Evolutionary conservation across 1,139 yeast species (phyloP), one percentile per base, ranked within the genome.

Genomic region (Magnusiomyces fungicola): DNA sequence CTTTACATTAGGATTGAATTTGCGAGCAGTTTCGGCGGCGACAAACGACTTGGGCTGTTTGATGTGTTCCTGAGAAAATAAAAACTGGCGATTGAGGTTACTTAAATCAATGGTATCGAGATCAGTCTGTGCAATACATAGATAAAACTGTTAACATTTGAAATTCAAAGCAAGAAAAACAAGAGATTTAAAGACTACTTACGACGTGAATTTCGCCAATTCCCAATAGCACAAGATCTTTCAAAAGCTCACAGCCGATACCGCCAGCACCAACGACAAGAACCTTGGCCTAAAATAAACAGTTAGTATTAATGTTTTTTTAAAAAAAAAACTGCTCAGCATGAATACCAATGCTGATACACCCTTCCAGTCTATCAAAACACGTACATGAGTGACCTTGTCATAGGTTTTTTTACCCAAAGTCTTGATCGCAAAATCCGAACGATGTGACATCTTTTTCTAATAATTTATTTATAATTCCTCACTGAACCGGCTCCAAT

Each of bases 251-350:
- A 66, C 97, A 94, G 3, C 99, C 99, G 56, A 94, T 90, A n/a
- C 99, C 99, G 27, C 99, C 99, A 1, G 98, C 97, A 3, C 99
- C 98, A 0, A 94, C 96, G 71, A 94, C 73, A 44, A 94, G 71
- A 21, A 92, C 89, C 54, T 61, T 64, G 40, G 58, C 50, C 63
- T 60, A 36, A 7, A 12, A n/a, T 14, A 10, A 23, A 18, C 23
- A 46, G 41, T 29, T 36, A 22, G 24, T 19, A 12, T 30, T 19
- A 41, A 22, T 21, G 14, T 9, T 12, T 18, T 36, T 19, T 12
- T 16, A 29, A 9, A 9, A 12, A 19, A 21, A 25, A n/a, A 37
- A 37, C 4, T n/a, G 14, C n/a, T 22, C 14, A 14, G n/a, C 6
- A 27, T 24, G 14, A 6, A 5, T 2, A 14, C 9, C n/a, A 2